Base-by-base conservation (phyloP, 1,284 basidiomycete genomes). In the Spongispora temasekensis region DNA sequence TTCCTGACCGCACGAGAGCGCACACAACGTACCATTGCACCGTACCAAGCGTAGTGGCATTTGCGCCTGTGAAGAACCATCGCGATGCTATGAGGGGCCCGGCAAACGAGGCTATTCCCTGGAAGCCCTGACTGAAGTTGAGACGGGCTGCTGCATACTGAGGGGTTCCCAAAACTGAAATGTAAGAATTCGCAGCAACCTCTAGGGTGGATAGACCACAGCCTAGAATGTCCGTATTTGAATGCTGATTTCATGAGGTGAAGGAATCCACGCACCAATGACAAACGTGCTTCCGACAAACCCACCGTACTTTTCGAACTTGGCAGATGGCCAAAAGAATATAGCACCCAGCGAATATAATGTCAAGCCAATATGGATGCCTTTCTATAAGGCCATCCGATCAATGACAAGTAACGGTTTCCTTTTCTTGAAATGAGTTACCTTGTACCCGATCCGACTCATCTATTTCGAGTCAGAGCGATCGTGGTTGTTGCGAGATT, bases 61-160 rank as follows among this genome's bases (percentile, higher is more conserved):
- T 87, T 57, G 76, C 81, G 3, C 83, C 89, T 7, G 75, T 77
- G 79, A 91, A 91, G 78, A 93, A 93, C 80, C 86, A 91, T 48
- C 79, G 76, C 19, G 87, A 86, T 25, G 90, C 91, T 67, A 94
- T 94, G 66, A 93, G 82, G 28, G 92, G 91, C 1, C 92, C 92
- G 25, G 88, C 81, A 68, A 94, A 91, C 1, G 86, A 86, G 0
- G 90, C 91, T 40, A 94, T 79, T 52, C 92, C 90, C 73, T 93
- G 90, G 78, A 91, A 93, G 2, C 89, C 88, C 76, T 94, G 92
- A 56, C 88, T 90, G 71, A 93, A 89, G 71, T 93, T 91, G 37
- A 94, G 81, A 50, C 91, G 84, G 70, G 89, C 87, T 10, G 90
- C 88, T 54, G 91, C 91, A 70, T 88, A 86, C 67, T 86, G 85